Evolutionary conservation across 2,329 filamentous ascomycete species (phyloP), one percentile per base, ranked within the genome.

Genomic region (Cladorrhinum sp.): DNA sequence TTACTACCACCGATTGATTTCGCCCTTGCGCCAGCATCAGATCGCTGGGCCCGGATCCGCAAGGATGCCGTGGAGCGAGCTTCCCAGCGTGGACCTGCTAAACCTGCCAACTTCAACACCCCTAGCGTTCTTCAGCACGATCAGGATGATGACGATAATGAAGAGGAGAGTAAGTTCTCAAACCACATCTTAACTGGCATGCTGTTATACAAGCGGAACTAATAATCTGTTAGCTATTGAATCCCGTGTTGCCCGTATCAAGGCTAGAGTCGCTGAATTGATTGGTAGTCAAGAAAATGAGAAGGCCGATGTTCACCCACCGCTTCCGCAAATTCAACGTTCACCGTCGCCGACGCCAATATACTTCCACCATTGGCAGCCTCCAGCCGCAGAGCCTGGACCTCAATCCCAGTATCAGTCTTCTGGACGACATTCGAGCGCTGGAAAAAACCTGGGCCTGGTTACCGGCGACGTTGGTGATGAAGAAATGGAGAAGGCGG

Each of bases 1-100:
- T n/a, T n/a, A n/a, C n/a, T n/a, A n/a, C n/a, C n/a, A n/a, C n/a
- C n/a, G n/a, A n/a, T n/a, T n/a, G n/a, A n/a, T n/a, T n/a, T 45
- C 41, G 3, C 41, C 41, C 65, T 73, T 7, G 78, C 79, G 3
- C 77, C 51, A 25, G 48, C 55, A n/a, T 59, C 62, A 25, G 93
- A 97, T 72, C 87, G 93, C 58, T 99, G 95, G 95, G 93, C 93
- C 0, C 92, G 96, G 75, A 97, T 98, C 67, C 86, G 93, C 66
- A 93, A 93, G 81, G 97, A 97, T 69, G 95, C 95, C 9, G 92
- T 92, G 2, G 89, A 95, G 63, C 85, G 92, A 61, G 90, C 90
- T 36, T 80, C 85, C 6, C 82, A 81, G 57, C 82, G 86, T 63
- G 79, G 85, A 49, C 86, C 84, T 57, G 56, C 41, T 67, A 45